A percentile compares a stretch with the other conserved stretches of the same genome.
Conservation (phyloP, 2,329 filamentous ascomycete species). For the Gliomastix tumulicola region DNA sequence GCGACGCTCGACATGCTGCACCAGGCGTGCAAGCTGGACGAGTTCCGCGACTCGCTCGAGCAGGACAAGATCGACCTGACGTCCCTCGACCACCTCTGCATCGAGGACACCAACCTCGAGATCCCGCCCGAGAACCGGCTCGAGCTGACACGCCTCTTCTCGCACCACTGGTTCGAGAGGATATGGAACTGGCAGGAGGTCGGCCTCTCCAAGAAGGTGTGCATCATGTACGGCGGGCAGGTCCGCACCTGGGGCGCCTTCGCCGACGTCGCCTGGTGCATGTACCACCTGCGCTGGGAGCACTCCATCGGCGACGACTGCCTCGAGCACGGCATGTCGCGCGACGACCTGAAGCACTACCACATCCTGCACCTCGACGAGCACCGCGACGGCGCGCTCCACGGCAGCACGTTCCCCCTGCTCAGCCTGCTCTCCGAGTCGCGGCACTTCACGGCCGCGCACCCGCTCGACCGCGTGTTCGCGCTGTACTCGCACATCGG, state of each 20-base stretch:
- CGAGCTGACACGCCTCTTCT: conserved; percentile 6
- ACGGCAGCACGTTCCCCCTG: conserved; percentile 3
- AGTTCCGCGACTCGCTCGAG: conserved; percentile 5
- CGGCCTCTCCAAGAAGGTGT: conserved; percentile 2
- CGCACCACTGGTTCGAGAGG: conserved; percentile 6
- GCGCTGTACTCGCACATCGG: conserved; percentile 6
- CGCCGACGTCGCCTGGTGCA: conserved; percentile 5
- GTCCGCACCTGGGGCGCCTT: conserved; percentile 4
- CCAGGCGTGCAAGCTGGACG: conserved; percentile 5
- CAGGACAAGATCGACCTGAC: conserved; percentile 5
- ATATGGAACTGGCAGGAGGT: conserved; percentile 7
- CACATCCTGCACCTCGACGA: conserved; percentile 5
- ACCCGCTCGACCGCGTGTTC: conserved; percentile 6
- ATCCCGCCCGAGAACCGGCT: conserved; percentile 5
- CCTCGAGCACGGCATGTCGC: conserved; percentile 1
- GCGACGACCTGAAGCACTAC: conserved; percentile 5
- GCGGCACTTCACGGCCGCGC: conserved; percentile 4
- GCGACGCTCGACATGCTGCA: conserved; percentile 6
- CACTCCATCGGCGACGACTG: conserved; percentile 2
- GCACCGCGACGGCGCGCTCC: conserved; percentile 3
- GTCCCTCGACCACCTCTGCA: conserved; percentile 3
- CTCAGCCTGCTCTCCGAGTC: conserved; percentile 6
- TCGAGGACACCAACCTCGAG: conserved; percentile 4
- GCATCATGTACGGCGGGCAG: conserved; percentile 5
- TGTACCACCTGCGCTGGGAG: conserved; percentile 7